Percentiles rank a stretch among this genome's conserved stretches.
Conservation (phyloP, 345 rosid genomes). For the Eucalyptus pauciflora region DNA sequence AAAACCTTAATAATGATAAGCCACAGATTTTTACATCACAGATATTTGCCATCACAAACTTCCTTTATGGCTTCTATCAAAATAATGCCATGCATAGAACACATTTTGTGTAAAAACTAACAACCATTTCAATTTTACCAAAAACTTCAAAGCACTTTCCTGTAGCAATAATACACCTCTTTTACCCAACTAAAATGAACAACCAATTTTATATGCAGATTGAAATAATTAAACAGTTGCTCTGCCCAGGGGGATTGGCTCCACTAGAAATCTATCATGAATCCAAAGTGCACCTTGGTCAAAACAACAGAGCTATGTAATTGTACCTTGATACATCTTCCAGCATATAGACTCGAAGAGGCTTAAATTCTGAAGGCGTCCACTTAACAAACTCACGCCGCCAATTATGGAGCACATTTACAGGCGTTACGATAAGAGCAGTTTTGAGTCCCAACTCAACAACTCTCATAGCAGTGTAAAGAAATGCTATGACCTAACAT, state of each 20-base stretch:
- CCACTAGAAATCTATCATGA: neutral
- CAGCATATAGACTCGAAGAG: slow-evolving; percentile 83
- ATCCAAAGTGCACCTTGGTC: neutral
- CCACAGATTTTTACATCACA: neutral
- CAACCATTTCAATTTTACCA: neutral
- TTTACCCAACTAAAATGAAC: neutral
- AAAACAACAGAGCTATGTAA: neutral
- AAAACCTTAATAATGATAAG: neutral
- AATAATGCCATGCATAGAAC: neutral
- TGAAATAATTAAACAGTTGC: neutral
- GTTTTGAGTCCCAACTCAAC: slow-evolving; percentile 87
- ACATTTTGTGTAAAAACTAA: neutral
- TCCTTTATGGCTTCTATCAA: neutral
- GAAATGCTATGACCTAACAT: slow-evolving; percentile 89
- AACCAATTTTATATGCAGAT: neutral
- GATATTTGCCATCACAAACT: neutral
- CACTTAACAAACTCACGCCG: slow-evolving; percentile 88
- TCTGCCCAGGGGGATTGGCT: neutral
- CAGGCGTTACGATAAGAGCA: slow-evolving; percentile 91
- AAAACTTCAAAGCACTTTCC: neutral
- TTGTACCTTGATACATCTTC: slow-evolving; percentile 88
- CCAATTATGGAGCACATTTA: slow-evolving; percentile 99
- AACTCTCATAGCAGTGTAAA: slow-evolving; percentile 90
- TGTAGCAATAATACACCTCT: neutral
- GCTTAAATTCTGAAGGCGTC: slow-evolving; percentile 87